phyloP scores from a whole-genome alignment of 805 yeast genomes.

The Blastobotrys mokoenaii region DNA sequence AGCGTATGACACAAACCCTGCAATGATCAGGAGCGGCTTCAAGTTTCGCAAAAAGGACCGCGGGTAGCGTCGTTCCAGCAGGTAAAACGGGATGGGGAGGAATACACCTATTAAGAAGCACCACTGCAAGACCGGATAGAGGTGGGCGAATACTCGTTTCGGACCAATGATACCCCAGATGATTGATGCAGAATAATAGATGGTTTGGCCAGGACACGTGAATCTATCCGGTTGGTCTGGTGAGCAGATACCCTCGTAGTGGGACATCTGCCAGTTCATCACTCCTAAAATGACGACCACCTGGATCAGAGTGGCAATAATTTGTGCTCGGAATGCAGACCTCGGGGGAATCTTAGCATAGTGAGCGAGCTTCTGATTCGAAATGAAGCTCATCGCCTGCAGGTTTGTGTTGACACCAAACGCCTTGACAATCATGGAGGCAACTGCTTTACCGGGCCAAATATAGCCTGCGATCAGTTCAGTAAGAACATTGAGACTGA shows the following conservation, averaged over 20 bases:
- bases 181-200: conserved; percentile 45
- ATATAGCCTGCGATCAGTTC: conserved; percentile 60
- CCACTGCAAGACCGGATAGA: conserved; percentile 18
- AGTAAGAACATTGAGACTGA: conserved; percentile 53
- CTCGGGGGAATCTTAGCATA: conserved; percentile 36
- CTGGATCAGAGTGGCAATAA: conserved; percentile 35
- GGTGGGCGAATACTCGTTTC: conserved; percentile 33
- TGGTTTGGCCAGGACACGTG: conserved; percentile 30
- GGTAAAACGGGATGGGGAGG: conserved; percentile 7
- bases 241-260: conserved; percentile 24
- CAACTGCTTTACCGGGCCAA: conserved; percentile 42
- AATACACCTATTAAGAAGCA: conserved; percentile 17
- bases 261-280: conserved; percentile 27
- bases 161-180: conserved; percentile 41
- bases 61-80: conserved; percentile 1
- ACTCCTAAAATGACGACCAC: conserved; percentile 25
- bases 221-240: conserved; percentile 25
- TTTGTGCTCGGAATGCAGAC: conserved; percentile 32
- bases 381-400: conserved; percentile 50
- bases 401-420: conserved; percentile 45
- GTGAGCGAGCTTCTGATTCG: conserved; percentile 44
- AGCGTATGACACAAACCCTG: conserved; percentile 9
- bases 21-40: conserved; percentile 32
- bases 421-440: conserved; percentile 30
- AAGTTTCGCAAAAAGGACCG: not conserved